Percentiles rank a stretch among this genome's conserved stretches.
Conservation (phyloP, 2,329 filamentous ascomycete species). For the Xylariomycetidae sp. region DNA sequence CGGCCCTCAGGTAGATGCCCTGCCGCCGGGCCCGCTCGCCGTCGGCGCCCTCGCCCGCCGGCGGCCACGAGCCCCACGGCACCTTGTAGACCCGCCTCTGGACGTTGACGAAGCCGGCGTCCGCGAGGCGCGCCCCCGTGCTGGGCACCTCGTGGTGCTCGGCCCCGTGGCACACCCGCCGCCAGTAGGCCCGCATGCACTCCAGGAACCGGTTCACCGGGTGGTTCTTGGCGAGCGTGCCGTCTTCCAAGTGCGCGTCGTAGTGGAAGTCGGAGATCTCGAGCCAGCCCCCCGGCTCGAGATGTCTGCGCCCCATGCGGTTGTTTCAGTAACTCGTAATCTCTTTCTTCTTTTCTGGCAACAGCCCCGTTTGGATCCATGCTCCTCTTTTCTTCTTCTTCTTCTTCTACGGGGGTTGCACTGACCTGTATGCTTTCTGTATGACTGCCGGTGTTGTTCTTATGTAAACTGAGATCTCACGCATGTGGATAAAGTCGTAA, state of each 20-base stretch:
- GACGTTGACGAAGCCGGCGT: constrained; percentile 38
- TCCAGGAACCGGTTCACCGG: constrained; percentile 25
- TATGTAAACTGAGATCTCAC: constrained; percentile 14
- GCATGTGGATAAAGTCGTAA: constrained; percentile 20
- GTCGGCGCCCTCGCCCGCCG: too few species aligned
- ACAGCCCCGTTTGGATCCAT: too few species aligned
- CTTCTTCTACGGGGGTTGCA: too few species aligned
- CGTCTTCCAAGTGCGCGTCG: constrained; percentile 21
- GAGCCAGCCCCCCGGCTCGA: constrained; percentile 26
- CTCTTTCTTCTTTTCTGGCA: too few species aligned
- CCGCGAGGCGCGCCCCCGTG: too few species aligned
- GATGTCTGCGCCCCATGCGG: constrained; percentile 12
- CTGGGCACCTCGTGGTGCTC: too few species aligned
- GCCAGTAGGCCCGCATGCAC: constrained; percentile 22
- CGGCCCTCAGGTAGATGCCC: constrained; percentile 27
- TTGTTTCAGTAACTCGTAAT: too few species aligned
- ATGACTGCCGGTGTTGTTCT: constrained; percentile 12
- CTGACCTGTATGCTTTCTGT: too few species aligned
- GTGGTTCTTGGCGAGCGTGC: constrained; percentile 18
- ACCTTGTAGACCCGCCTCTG: constrained; percentile 36
- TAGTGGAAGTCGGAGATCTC: constrained; percentile 25
- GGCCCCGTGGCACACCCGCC: too few species aligned
- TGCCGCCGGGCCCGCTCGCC: constrained; percentile 40
- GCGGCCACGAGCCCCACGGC: constrained; percentile 44
- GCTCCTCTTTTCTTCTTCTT: too few species aligned